Evolutionary conservation across 2,329 filamentous ascomycete genomes (phyloP).

Genomic region (Bisporella sp.): DNA sequence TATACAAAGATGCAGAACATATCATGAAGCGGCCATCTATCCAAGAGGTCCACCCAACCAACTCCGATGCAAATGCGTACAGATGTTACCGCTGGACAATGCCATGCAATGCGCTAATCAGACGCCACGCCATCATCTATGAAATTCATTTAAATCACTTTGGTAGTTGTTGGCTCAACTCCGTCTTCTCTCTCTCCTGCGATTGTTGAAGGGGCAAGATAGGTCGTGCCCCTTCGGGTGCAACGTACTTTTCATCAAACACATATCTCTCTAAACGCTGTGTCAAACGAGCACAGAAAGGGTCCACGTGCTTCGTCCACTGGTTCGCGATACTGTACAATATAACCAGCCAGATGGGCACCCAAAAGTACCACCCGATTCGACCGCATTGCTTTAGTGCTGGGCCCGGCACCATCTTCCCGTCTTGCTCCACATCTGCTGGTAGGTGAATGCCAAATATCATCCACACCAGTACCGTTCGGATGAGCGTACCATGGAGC

Average conservation of each 20-base stretch:
- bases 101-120: too few relatives aligned
- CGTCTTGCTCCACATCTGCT: slow-evolving; percentile 21
- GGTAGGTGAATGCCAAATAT: slow-evolving; percentile 40
- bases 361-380: slow-evolving; percentile 30
- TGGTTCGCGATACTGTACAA: slow-evolving; percentile 39
- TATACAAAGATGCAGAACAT: too few relatives aligned
- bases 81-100: too few relatives aligned
- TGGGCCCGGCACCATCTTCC: slow-evolving; percentile 30
- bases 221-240: neutral
- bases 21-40: too few relatives aligned
- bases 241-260: slow-evolving; percentile 16
- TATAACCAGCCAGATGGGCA: slow-evolving; percentile 40
- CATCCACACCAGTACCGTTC: slow-evolving; percentile 53
- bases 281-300: slow-evolving; percentile 39
- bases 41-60: too few relatives aligned
- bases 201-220: too few relatives aligned
- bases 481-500: slow-evolving; percentile 53
- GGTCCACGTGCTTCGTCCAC: slow-evolving; percentile 49
- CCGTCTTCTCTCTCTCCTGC: neutral
- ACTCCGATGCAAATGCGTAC: too few relatives aligned
- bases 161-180: neutral
- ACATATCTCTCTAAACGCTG: slow-evolving; percentile 28
- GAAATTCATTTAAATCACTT: too few relatives aligned
- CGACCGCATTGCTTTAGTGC: slow-evolving; percentile 30
- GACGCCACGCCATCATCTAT: too few relatives aligned